phyloP scores from a whole-genome alignment of 495 filamentous ascomycete genomes.

The Penicillium bovifimosum region DNA sequence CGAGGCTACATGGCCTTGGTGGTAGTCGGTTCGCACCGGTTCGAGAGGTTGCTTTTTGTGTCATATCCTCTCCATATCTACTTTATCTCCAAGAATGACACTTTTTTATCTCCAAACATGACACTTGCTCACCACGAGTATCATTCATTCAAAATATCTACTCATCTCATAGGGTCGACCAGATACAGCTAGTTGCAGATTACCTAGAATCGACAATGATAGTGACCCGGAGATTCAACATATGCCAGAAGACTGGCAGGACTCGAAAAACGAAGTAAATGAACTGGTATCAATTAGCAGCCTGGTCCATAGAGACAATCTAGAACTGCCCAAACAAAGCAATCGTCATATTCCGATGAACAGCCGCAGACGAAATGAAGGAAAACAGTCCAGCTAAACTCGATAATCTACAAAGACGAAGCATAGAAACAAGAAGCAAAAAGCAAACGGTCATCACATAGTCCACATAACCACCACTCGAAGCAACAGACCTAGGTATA shows the following conservation, averaged over 20 bases:
- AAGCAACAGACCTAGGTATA: slow-evolving; percentile 30
- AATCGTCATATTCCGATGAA: not conserved
- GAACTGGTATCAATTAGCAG: slow-evolving; percentile 22
- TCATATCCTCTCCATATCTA: too few species aligned
- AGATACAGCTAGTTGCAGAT: too few species aligned
- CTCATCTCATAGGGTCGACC: too few species aligned
- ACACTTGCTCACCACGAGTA: too few species aligned
- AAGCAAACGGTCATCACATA: slow-evolving; percentile 14
- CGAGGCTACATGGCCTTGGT: too few species aligned
- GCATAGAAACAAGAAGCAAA: slow-evolving; percentile 9
- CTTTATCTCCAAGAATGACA: too few species aligned
- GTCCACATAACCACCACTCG: slow-evolving; percentile 5
- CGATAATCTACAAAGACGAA: slow-evolving; percentile 27
- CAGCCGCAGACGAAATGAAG: not conserved
- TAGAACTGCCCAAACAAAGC: not conserved
- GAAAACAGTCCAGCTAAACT: slow-evolving; percentile 8
- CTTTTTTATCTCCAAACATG: too few species aligned
- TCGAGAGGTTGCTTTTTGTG: too few species aligned
- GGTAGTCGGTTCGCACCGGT: too few species aligned
- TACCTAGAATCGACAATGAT: too few species aligned
- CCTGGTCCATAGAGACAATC: not conserved
- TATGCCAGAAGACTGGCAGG: not conserved
- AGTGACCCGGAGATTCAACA: not conserved
- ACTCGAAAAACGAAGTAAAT: not conserved
- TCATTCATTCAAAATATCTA: too few species aligned